Evolutionary conservation across 306 rosid genomes (phyloP).

Genomic region (Gleditsia sinensis): DNA sequence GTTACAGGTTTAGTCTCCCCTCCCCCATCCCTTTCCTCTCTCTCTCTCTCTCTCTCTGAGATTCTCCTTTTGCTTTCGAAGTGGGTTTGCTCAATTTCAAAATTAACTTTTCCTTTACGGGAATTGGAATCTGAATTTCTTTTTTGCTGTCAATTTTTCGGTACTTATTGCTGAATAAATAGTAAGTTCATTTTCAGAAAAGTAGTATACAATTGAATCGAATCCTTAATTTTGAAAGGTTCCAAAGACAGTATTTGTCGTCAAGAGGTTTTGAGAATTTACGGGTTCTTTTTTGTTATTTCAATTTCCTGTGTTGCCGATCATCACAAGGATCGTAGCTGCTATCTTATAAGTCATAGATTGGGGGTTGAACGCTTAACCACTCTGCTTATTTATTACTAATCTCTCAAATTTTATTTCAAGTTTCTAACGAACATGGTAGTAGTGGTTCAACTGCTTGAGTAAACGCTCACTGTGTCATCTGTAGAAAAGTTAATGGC

Average conservation of each 20-base stretch:
- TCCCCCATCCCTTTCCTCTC: not conserved
- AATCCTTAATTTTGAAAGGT: not conserved
- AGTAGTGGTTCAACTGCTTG: not conserved
- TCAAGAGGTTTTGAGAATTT: not conserved
- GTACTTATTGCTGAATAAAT: not conserved
- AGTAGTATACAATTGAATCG: conserved; percentile 1
- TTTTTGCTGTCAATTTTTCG: not conserved
- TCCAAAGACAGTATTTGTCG: not conserved
- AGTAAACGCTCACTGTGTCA: not conserved
- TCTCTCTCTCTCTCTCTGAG: not conserved
- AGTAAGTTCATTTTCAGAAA: not conserved
- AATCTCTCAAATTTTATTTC: not conserved
- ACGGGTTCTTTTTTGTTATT: not conserved
- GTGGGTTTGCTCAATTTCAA: not conserved
- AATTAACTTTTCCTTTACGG: not conserved
- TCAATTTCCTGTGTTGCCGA: not conserved
- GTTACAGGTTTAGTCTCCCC: conserved; percentile 67
- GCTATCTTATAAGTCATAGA: not conserved
- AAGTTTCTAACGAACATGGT: not conserved
- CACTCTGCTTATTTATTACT: not conserved
- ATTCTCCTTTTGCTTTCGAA: not conserved
- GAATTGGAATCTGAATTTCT: conserved; percentile 9
- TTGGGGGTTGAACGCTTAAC: not conserved
- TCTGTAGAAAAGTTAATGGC: not conserved
- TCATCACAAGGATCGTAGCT: not conserved